These are phyloP conservation scores for Colletotrichum tanaceti DNA, from an alignment of 2,329 filamentous ascomycete genomes.

Conservation along the genomic window DNA sequence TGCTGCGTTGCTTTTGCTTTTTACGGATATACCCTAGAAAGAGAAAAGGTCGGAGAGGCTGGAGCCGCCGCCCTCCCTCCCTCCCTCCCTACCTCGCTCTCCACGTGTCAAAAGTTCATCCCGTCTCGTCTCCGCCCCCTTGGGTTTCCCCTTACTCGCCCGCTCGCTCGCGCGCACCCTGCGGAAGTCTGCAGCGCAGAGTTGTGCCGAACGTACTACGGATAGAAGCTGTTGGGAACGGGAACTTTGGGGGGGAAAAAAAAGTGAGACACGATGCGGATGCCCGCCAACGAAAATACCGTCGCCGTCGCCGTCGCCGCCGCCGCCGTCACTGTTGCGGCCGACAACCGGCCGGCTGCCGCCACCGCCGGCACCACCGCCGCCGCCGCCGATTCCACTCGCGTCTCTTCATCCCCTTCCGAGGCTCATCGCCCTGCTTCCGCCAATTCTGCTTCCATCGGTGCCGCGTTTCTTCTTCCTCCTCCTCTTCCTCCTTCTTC, in stretches of 20 bases:
- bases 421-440: neutral
- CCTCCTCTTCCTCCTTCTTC: neutral
- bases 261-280: conserved; percentile 40
- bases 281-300: conserved; percentile 30
- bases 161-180: conserved; percentile 16
- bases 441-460: neutral
- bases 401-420: neutral
- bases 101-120: conserved; percentile 27
- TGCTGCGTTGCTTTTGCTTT: conserved; percentile 12
- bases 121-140: conserved; percentile 28
- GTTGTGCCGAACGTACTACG: conserved; percentile 15
- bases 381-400: neutral
- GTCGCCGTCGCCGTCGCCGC: neutral
- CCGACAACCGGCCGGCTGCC: conserved; percentile 15
- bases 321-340: conserved; percentile 18
- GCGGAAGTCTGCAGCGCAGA: conserved; percentile 15
- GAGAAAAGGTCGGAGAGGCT: conserved; percentile 17
- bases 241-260: too few species aligned
- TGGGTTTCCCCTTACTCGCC: conserved; percentile 26
- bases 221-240: conserved; percentile 20
- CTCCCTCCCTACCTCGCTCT: too few species aligned
- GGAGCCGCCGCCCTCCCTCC: conserved; percentile 29
- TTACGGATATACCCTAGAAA: conserved; percentile 11
- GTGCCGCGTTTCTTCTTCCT: neutral
- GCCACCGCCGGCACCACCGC: conserved; percentile 8